phyloP scores from a whole-genome alignment of 805 yeast genomes.

The Pichia exigua region DNA sequence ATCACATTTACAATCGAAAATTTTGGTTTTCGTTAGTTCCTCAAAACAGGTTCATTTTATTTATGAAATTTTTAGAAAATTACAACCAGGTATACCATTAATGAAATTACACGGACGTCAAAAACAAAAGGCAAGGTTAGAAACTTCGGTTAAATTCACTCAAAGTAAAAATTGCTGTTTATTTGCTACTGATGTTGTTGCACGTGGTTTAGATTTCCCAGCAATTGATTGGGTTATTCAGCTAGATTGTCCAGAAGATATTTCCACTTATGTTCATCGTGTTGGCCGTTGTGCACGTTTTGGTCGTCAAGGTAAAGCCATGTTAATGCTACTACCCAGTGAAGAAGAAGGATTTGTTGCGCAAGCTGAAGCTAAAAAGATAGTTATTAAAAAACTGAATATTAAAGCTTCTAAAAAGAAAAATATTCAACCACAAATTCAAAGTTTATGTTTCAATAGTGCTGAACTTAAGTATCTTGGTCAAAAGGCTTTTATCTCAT shows the following conservation, averaged over 20 bases:
- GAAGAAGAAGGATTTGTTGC: slow-evolving; percentile 74
- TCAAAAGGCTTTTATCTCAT: slow-evolving; percentile 92
- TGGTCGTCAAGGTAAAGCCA: slow-evolving; percentile 75
- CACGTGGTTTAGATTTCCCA: slow-evolving; percentile 88
- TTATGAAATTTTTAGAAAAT: slow-evolving; percentile 75
- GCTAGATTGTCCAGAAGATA: slow-evolving; percentile 85
- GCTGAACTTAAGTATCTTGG: slow-evolving; percentile 90
- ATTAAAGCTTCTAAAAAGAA: slow-evolving; percentile 69
- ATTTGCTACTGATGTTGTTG: slow-evolving; percentile 86
- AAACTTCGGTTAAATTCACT: slow-evolving; percentile 70
- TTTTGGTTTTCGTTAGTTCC: slow-evolving; percentile 77
- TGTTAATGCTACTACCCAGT: slow-evolving; percentile 73
- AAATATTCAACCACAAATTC: slow-evolving; percentile 74
- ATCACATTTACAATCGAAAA: slow-evolving; percentile 71
- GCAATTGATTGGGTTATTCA: slow-evolving; percentile 94
- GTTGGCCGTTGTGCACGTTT: slow-evolving; percentile 88
- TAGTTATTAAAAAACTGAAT: slow-evolving; percentile 64
- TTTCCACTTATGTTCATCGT: slow-evolving; percentile 82
- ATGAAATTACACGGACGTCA: slow-evolving; percentile 84
- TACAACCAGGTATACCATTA: slow-evolving; percentile 88
- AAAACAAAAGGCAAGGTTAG: slow-evolving; percentile 82
- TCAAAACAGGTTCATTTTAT: slow-evolving; percentile 88
- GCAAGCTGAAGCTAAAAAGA: slow-evolving; percentile 52
- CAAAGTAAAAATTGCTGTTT: slow-evolving; percentile 74
- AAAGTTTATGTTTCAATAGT: slow-evolving; percentile 82